A percentile compares a stretch with the other conserved stretches of the same genome.
phyloP scores from a whole-genome alignment of 768 basidiomycete genomes.

The Hortiboletus flavorubellus region DNA sequence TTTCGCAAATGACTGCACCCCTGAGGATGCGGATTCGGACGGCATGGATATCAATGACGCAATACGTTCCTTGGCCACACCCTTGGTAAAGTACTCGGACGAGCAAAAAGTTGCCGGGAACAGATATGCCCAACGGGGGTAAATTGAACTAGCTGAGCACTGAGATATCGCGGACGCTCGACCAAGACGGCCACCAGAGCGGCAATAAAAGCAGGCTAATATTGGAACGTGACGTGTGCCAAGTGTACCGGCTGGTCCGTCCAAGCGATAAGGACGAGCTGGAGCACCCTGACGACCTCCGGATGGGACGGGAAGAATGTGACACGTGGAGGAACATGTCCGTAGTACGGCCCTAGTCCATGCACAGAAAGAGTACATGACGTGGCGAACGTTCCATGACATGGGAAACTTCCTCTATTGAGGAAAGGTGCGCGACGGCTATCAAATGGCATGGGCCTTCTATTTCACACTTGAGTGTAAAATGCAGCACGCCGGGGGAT shows the following conservation, averaged over 20 bases:
- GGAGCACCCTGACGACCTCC: background rate
- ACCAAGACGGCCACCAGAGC: conserved; percentile 1
- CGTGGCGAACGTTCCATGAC: conserved; percentile 21
- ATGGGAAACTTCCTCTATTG: conserved; percentile 16
- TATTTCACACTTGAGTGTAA: conserved; percentile 19
- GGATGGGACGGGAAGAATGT: conserved; percentile 1
- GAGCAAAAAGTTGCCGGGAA: background rate
- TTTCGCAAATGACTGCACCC: background rate
- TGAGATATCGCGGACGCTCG: conserved; percentile 10
- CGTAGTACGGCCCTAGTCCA: conserved; percentile 23
- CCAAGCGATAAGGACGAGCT: too few relatives aligned
- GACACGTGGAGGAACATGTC: conserved; percentile 13
- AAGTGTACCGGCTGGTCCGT: too few relatives aligned
- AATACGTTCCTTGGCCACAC: background rate
- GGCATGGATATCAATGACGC: background rate
- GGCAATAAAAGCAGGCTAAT: conserved; percentile 2
- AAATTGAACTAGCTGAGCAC: conserved; percentile 1
- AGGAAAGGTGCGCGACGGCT: conserved; percentile 18
- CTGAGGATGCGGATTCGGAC: background rate
- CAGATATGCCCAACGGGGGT: conserved; percentile 3
- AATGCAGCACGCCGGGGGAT: conserved; percentile 22
- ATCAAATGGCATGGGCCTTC: conserved; percentile 25
- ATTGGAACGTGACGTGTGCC: conserved; percentile 9
- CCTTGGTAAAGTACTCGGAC: background rate
- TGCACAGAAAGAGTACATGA: conserved; percentile 12